Evolutionary conservation across 805 yeast species (phyloP), one percentile per base, ranked within the genome.

Genomic region (Ogataea pini): DNA sequence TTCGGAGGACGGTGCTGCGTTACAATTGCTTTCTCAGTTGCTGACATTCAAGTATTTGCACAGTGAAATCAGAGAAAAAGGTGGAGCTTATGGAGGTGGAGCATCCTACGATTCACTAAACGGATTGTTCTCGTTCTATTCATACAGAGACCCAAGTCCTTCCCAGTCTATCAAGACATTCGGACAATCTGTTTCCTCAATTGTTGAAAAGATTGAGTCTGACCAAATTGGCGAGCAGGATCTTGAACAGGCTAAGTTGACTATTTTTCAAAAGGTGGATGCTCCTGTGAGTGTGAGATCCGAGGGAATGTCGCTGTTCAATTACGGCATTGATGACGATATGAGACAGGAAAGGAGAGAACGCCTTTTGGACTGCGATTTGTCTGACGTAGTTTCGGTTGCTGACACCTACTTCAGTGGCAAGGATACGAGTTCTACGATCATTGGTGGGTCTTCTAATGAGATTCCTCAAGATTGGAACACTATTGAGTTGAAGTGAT

Each of bases 21-120:
- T 94, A 37, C 96, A 89, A 66, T 80, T 94, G 0, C 72, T 94
- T 40, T 77, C 97, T 1, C 91, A 86, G 57, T 65, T 94, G 49
- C 66, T 90, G 56, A 85, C 96, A 0, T 91, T 85, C 68, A 88
- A 86, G 61, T 80, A 87, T 56, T 71, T 94, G 42, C 99, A 94
- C 66, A 79, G 89, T 10, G 96, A 90, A 54, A 82, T 94, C 32
- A 79, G 99, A 56, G 99, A 94, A 63, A 82, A 92, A 60, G 96
- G 96, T 48, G 99, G 99, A 50, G 99, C 99, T 0, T 94, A 94
- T 63, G 99, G 99, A 7, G 98, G 96, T 5, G 99, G 99, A 3
- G 86, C 96, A 4, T 70, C 79, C 7, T 94, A 84, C 64, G 87
- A 85, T 63, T 89, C 92, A 0, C 63, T 88, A 18, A 89, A 86